A percentile compares a stretch with the other conserved stretches of the same genome.
phyloP scores from a whole-genome alignment of 2,329 filamentous ascomycete genomes.

The Phaeosphaeriaceae sp. region DNA sequence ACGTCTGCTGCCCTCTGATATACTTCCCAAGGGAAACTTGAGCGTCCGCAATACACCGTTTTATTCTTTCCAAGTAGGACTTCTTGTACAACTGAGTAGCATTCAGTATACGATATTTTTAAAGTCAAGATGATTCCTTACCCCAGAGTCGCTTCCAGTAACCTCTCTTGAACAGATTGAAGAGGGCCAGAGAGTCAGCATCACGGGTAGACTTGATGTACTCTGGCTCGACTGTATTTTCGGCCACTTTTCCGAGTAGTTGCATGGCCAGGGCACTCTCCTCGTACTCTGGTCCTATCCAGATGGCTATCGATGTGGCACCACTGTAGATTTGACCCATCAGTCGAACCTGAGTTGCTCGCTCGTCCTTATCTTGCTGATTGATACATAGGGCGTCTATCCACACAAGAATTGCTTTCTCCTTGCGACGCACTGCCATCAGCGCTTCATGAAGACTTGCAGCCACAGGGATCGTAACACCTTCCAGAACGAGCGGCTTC shows the following conservation, averaged over 20 bases:
- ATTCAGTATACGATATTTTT: neutral
- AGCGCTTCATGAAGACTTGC: neutral
- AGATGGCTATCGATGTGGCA: constrained; percentile 3
- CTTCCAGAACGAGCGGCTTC: neutral
- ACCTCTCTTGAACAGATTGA: constrained; percentile 42
- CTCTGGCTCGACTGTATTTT: constrained; percentile 33
- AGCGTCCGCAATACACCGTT: constrained; percentile 48
- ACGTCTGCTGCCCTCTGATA: constrained; percentile 26
- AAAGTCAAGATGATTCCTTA: neutral
- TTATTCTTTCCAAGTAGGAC: constrained; percentile 47
- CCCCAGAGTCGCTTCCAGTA: constrained; percentile 49
- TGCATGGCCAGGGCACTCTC: constrained; percentile 38
- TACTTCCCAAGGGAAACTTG: constrained; percentile 45
- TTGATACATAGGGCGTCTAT: constrained; percentile 37
- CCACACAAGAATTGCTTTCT: constrained; percentile 12
- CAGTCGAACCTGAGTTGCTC: constrained; percentile 12
- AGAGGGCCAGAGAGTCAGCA: constrained; percentile 28
- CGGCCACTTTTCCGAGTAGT: constrained; percentile 36
- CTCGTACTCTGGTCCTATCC: constrained; percentile 34
- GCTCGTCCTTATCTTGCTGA: constrained; percentile 16
- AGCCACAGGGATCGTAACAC: neutral
- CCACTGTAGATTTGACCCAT: constrained; percentile 21
- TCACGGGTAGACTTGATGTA: constrained; percentile 22
- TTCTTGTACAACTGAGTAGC: constrained; percentile 50
- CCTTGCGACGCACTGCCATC: neutral